Evolutionary conservation across 225 moss, liverwort and hornwort species (phyloP), one percentile per base, ranked within the genome.

Genomic region (Anthoceros angustus): DNA sequence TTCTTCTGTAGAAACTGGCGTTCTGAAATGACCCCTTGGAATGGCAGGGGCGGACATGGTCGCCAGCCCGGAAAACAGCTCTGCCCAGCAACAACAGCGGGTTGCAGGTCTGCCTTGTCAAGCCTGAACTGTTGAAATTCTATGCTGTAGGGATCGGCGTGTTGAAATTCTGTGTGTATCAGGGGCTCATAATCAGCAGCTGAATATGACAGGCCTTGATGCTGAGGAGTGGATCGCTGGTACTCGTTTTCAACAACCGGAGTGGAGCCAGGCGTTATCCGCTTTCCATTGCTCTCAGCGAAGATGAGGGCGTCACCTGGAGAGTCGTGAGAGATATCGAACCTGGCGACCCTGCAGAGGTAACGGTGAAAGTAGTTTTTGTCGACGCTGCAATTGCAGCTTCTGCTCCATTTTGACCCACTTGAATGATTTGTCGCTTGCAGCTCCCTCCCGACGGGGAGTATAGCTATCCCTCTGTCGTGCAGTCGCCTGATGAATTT

Each of bases 21-120:
- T 32, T 32, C 32, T 4, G 4, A 32, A 32, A 32, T n/a, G n/a
- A 32, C 32, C 32, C 32, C 32, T 55, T 55, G 55, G 5, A 55
- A 15, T 55, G 23, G 55, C 55, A 55, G 55, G 55, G 55, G n/a
- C 55, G 55, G 4, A 55, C 10, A 18, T 55, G 55, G 55, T 55
- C 55, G 23, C 18, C 55, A 55, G n/a, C 55, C 23, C n/a, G 18
- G 16, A 55, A 55, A 23, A 55, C 55, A 55, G 55, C 14, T 55
- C 8, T 55, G 14, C 55, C 55, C 55, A 55, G 23, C 55, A 55
- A 55, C 55, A 55, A 55, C 55, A 55, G 55, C n/a, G 55, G 55
- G n/a, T 55, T 55, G 55, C 55, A 55, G 55, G 55, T 55, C 18
- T 7, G 2, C 32, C 32, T 32, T 32, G n/a, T 32, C 1, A 32